These are phyloP conservation scores for Russula ochroleuca DNA, from an alignment of 768 basidiomycete species.

Conservation along the genomic window DNA sequence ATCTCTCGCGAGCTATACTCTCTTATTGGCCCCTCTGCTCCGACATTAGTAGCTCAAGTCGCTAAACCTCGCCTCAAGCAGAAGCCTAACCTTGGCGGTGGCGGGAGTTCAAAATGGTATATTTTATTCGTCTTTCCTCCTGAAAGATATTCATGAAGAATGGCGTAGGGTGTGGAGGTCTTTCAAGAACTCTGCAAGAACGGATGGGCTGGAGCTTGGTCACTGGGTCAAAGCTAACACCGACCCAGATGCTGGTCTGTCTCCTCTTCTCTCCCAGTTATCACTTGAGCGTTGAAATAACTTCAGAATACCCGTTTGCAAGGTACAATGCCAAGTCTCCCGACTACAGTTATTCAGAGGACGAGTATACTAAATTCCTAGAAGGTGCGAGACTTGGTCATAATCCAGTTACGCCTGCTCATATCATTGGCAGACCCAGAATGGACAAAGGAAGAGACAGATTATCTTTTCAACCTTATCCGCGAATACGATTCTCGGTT, in stretches of 20 bases:
- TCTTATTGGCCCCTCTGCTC: conserved; percentile 91
- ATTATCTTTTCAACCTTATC: conserved; percentile 80
- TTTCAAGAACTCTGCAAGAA: conserved; percentile 70
- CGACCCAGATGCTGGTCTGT: conserved; percentile 53
- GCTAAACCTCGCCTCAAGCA: conserved; percentile 83
- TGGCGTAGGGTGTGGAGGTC: conserved; percentile 63
- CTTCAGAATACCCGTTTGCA: conserved; percentile 70
- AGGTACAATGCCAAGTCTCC: conserved; percentile 73
- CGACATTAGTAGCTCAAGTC: conserved; percentile 74
- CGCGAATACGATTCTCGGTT: conserved; percentile 84
- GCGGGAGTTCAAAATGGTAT: conserved; percentile 69
- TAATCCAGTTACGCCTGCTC: neutral
- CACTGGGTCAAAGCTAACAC: conserved; percentile 78
- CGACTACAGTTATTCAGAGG: conserved; percentile 69
- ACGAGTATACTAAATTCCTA: conserved; percentile 80
- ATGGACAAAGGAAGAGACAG: conserved; percentile 93
- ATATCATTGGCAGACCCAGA: conserved; percentile 50
- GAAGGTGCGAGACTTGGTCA: conserved; percentile 48
- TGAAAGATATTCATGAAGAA: neutral
- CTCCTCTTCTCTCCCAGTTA: neutral
- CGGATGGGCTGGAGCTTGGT: conserved; percentile 60
- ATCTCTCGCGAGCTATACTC: conserved; percentile 91
- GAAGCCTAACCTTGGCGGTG: conserved; percentile 68
- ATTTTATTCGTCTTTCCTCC: conserved; percentile 3
- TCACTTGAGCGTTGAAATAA: neutral